These are phyloP conservation scores for Amanita fuliginea DNA, from an alignment of 768 basidiomycete species.

Conservation along the genomic window DNA sequence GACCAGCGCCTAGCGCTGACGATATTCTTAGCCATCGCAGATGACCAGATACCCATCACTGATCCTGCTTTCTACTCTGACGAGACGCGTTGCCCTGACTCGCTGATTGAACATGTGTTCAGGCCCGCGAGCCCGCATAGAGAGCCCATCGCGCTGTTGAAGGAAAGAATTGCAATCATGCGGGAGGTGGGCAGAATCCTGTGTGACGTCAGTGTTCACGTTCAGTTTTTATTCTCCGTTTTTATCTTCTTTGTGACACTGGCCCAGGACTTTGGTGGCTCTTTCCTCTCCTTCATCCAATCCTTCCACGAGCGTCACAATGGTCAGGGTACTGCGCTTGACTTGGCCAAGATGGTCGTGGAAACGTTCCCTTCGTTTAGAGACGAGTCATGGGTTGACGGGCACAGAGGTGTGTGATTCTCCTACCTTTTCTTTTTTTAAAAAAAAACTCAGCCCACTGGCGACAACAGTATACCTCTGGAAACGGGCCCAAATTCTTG, in stretches of 20 bases:
- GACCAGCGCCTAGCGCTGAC: neutral
- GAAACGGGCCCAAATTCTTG: slow-evolving; percentile 88
- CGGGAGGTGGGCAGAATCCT: slow-evolving; percentile 68
- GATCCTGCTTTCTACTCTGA: slow-evolving; percentile 73
- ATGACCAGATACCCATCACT: slow-evolving; percentile 66
- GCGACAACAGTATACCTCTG: slow-evolving; percentile 55
- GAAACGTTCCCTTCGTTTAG: slow-evolving; percentile 67
- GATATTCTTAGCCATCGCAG: slow-evolving; percentile 45
- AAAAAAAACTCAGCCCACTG: neutral
- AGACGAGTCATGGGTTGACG: slow-evolving; percentile 52
- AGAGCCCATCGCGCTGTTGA: slow-evolving; percentile 61
- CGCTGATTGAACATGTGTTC: slow-evolving; percentile 59
- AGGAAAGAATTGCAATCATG: slow-evolving; percentile 65
- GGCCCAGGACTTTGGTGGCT: slow-evolving; percentile 53
- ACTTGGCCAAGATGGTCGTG: slow-evolving; percentile 61
- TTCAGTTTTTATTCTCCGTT: neutral
- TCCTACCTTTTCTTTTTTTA: neutral
- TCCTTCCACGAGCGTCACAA: slow-evolving; percentile 44
- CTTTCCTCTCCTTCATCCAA: slow-evolving; percentile 55
- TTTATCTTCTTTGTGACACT: neutral
- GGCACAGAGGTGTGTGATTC: slow-evolving; percentile 38
- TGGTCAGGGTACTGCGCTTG: slow-evolving; percentile 54
- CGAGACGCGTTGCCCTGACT: slow-evolving; percentile 58
- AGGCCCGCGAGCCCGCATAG: slow-evolving; percentile 41
- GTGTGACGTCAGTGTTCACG: slow-evolving; percentile 44